Evolutionary conservation across 768 basidiomycete species (phyloP).

Genomic region (Naganishia vaughanmartiniae): DNA sequence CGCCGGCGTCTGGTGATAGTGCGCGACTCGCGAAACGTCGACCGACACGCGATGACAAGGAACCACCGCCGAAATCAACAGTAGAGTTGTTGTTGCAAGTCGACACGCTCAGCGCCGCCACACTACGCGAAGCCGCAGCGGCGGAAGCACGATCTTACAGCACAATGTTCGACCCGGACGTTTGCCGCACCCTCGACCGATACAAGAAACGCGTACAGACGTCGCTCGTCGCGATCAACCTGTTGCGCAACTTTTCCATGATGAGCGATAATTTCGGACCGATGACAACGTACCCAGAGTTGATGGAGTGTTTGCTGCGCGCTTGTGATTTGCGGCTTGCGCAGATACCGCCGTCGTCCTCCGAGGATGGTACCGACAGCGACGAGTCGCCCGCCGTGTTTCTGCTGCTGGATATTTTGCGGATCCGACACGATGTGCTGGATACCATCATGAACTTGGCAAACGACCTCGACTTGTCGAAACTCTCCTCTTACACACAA

Average conservation of each 20-base stretch:
- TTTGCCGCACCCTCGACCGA: constrained; percentile 58
- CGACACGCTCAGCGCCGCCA: not conserved
- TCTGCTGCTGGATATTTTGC: constrained; percentile 66
- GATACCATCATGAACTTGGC: constrained; percentile 67
- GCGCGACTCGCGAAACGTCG: not conserved
- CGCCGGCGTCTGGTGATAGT: not conserved
- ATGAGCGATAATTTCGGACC: constrained; percentile 67
- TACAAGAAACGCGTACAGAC: constrained; percentile 54
- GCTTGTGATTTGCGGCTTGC: constrained; percentile 59
- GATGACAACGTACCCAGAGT: constrained; percentile 64
- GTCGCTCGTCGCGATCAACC: constrained; percentile 68
- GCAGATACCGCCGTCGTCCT: constrained; percentile 29
- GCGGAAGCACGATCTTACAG: constrained; percentile 36
- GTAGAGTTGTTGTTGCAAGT: not conserved
- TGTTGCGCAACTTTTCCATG: constrained; percentile 82
- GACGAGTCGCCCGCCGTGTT: constrained; percentile 48
- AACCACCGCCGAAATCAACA: not conserved
- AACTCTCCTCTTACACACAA: constrained; percentile 53
- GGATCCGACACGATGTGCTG: constrained; percentile 73
- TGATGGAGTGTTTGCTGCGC: constrained; percentile 68
- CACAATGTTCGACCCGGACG: constrained; percentile 63
- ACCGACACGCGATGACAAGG: not conserved
- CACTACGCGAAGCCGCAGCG: constrained; percentile 20
- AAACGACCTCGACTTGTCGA: constrained; percentile 55
- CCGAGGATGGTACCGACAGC: constrained; percentile 3